Conservation (phyloP, 108 stramenopile genomes). For the Nannochloropsis granulata region DNA sequence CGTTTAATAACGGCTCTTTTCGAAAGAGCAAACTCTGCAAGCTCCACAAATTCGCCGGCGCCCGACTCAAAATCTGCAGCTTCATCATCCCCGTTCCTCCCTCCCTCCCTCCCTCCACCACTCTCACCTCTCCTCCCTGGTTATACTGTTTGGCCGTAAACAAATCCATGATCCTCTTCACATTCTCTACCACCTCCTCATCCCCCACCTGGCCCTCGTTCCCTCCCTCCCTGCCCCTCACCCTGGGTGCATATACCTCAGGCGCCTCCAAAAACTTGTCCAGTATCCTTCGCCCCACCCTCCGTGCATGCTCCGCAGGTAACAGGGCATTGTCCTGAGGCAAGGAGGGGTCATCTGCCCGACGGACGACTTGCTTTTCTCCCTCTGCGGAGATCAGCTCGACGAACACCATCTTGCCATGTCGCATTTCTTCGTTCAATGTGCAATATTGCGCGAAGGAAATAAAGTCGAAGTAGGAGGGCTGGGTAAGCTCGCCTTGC, state of each 20-base stretch:
- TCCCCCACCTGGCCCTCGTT: not conserved
- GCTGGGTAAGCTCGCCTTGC: not conserved
- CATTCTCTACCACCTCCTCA: not conserved
- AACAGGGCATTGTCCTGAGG: constrained; percentile 8
- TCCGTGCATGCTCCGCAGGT: constrained; percentile 22
- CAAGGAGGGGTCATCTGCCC: not conserved
- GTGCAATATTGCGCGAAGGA: constrained; percentile 28
- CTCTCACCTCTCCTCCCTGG: not conserved
- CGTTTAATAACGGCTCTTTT: not conserved
- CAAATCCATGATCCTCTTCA: not conserved
- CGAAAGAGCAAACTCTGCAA: not conserved
- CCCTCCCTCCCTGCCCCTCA: not conserved
- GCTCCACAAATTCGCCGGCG: not conserved
- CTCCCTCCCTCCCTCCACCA: not conserved
- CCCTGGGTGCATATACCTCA: not conserved
- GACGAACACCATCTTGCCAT: constrained; percentile 13
- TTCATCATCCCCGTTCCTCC: not conserved
- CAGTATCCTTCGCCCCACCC: constrained; percentile 28
- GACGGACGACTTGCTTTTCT: constrained; percentile 17
- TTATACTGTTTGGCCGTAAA: not conserved
- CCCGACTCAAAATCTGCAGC: not conserved
- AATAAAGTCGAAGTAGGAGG: constrained; percentile 32
- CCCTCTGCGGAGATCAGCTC: constrained; percentile 30
- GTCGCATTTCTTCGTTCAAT: constrained; percentile 7
- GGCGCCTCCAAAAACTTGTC: not conserved